phyloP scores from a whole-genome alignment of 148 eudicot species.

The Vaccinium myrtillus region DNA sequence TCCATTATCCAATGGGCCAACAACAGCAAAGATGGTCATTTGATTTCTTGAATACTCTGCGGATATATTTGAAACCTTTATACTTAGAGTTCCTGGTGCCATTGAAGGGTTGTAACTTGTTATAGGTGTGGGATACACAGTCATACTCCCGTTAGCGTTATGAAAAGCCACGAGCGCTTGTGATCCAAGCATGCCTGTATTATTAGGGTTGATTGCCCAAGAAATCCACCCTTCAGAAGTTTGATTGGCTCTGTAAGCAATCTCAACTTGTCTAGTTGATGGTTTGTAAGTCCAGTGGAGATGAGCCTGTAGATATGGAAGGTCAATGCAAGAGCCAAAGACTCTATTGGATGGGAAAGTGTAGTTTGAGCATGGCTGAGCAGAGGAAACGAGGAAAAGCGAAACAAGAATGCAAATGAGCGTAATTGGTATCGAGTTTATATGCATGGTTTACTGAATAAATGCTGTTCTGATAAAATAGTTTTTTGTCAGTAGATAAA shows the following conservation, averaged over 20 bases:
- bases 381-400: conserved; percentile 23
- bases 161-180: conserved; percentile 61
- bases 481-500: neutral
- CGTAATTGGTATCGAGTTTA: conserved; percentile 16
- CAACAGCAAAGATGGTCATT: conserved; percentile 47
- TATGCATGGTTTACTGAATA: conserved; percentile 21
- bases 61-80: conserved; percentile 47
- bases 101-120: conserved; percentile 42
- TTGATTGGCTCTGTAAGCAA: conserved; percentile 53
- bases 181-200: conserved; percentile 53
- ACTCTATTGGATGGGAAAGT: conserved; percentile 28
- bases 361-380: conserved; percentile 39
- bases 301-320: conserved; percentile 40
- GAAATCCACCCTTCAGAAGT: conserved; percentile 51
- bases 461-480: neutral
- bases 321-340: conserved; percentile 40
- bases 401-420: conserved; percentile 21
- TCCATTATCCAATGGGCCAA: conserved; percentile 43
- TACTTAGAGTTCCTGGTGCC: conserved; percentile 39
- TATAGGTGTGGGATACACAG: conserved; percentile 39
- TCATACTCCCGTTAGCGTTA: conserved; percentile 34
- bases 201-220: conserved; percentile 55
- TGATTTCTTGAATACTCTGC: conserved; percentile 40
- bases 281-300: conserved; percentile 52
- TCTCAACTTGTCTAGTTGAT: conserved; percentile 25